These are phyloP conservation scores for Phaeotremella fagi DNA, from an alignment of 768 basidiomycete species.

Conservation along the genomic window DNA sequence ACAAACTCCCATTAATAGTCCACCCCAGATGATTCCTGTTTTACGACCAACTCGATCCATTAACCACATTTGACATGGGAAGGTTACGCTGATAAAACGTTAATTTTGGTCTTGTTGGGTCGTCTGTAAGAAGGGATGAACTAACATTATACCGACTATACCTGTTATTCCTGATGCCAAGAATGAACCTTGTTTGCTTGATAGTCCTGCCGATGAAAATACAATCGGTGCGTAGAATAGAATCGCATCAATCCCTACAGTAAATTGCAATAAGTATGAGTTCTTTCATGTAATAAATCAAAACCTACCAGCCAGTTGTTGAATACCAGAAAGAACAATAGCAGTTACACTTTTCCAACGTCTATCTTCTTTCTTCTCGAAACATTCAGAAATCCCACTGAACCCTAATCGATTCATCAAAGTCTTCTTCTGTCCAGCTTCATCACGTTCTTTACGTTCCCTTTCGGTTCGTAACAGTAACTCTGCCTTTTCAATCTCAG, in stretches of 20 bases:
- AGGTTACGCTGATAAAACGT: neutral
- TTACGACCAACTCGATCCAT: neutral
- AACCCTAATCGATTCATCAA: neutral
- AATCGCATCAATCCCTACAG: constrained; percentile 14
- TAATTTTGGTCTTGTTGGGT: too few species aligned
- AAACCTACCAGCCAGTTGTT: constrained; percentile 5
- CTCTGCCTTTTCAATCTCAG: constrained; percentile 5
- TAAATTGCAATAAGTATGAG: neutral
- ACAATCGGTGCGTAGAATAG: constrained; percentile 13
- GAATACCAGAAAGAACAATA: constrained; percentile 6
- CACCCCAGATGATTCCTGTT: neutral
- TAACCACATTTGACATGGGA: neutral
- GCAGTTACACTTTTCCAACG: constrained; percentile 1
- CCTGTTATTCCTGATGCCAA: constrained; percentile 10
- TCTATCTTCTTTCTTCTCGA: neutral
- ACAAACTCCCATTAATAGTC: constrained; percentile 1
- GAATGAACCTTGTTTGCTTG: constrained; percentile 7
- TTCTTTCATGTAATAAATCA: neutral
- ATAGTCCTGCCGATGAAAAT: constrained; percentile 11
- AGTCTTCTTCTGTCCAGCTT: neutral
- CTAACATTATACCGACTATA: constrained; percentile 11
- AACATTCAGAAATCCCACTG: neutral
- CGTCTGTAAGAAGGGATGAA: neutral
- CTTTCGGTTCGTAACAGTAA: constrained; percentile 1
- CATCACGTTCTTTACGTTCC: neutral